Base-by-base conservation (phyloP, 2,329 filamentous ascomycete species). In the Corynespora cassiicola region DNA sequence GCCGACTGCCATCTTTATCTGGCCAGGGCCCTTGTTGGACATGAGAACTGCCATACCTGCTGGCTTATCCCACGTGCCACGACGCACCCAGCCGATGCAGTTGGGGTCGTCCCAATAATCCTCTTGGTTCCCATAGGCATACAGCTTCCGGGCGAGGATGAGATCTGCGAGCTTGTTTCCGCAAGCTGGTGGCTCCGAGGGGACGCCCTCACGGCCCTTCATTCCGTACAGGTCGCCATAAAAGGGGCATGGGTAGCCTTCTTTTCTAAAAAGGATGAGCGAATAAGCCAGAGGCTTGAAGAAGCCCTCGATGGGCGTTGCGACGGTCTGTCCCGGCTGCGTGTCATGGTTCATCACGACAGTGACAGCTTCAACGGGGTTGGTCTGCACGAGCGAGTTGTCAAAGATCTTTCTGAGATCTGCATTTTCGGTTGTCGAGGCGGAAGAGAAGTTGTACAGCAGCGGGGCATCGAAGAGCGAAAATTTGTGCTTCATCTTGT, bases 291-390 rank as follows among this genome's bases (percentile, higher is more conserved):
- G 73, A 0, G 84, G 78, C 63, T 88, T 88, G 72, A 90, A 87
- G 69, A 80, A 84, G 17, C 75, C 73, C 38, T 81, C 76, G 25
- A 90, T 79, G 2, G 79, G 78, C 0, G 82, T 80, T 52, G 79
- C 82, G 27, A 85, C 73, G 1, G 81, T 77, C 61, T 86, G 84
- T 20, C 82, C 81, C 21, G 78, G 80, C 65, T 83, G 70, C 0
- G 85, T 88, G 60, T 89, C 86, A 68, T 88, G 86, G 64, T 87
- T 88, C 66, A 81, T 82, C 1, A 88, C 84, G 4, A 88, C 76
- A 0, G 85, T 88, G 66, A 86, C 80, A 7, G 83, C 78, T 54
- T 79, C 77, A 3, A 75, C 62, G 0, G 82, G 82, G 33, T 72
- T 70, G 11, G 60, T 62, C 16, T 77, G 54, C 0, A 85, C 81